Evolutionary conservation across 768 basidiomycete species (phyloP).

Genomic region (Kwoniella mangroviensis): DNA sequence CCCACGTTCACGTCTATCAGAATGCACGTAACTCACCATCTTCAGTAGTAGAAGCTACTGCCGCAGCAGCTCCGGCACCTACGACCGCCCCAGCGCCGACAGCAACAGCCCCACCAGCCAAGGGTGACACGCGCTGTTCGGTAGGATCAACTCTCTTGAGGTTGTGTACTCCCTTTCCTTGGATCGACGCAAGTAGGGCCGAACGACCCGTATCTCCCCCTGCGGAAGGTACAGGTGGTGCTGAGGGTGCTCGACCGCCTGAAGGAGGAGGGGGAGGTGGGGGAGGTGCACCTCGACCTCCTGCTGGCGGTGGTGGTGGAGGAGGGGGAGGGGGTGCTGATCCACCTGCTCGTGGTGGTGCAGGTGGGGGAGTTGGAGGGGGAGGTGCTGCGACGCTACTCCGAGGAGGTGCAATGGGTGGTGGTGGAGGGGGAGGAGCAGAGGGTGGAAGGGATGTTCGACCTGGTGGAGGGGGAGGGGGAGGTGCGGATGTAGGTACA

Average conservation of each 20-base stretch:
- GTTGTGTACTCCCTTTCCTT: slow-evolving; percentile 74
- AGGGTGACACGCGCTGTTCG: slow-evolving; percentile 47
- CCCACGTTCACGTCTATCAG: slow-evolving; percentile 3
- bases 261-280: slow-evolving; percentile 45
- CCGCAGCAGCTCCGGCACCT: slow-evolving; percentile 34
- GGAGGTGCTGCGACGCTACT: slow-evolving; percentile 31
- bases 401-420: slow-evolving; percentile 55
- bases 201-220: slow-evolving; percentile 30
- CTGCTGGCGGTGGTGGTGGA: slow-evolving; percentile 31
- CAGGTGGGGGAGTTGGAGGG: slow-evolving; percentile 42
- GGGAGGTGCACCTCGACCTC: slow-evolving; percentile 23
- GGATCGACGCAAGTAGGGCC: slow-evolving; percentile 77
- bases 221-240: slow-evolving; percentile 43
- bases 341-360: slow-evolving; percentile 28
- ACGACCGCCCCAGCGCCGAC: slow-evolving; percentile 32
- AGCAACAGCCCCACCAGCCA: slow-evolving; percentile 37
- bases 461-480: slow-evolving; percentile 48
- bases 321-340: slow-evolving; percentile 55
- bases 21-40: slow-evolving; percentile 34
- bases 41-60: slow-evolving; percentile 44
- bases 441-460: slow-evolving; percentile 29
- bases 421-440: slow-evolving; percentile 61
- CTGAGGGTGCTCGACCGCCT: slow-evolving; percentile 22
- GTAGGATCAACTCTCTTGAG: slow-evolving; percentile 65
- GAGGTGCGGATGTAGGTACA: slow-evolving; percentile 54